Conservation (phyloP, 2,329 filamentous ascomycete species). For the Calonectria crousiana region DNA sequence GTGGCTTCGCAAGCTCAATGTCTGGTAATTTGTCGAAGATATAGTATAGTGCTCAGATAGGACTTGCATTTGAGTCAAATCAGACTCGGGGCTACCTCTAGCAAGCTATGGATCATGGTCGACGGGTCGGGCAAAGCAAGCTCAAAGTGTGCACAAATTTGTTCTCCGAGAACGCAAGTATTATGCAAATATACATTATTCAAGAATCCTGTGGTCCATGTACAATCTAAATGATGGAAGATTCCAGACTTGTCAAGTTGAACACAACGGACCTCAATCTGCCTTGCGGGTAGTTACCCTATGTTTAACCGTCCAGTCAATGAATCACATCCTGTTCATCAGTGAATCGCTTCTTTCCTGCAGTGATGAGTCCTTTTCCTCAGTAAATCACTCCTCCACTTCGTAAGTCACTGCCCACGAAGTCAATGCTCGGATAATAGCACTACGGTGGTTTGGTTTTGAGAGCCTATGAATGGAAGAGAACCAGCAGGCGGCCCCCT, state of each 20-base stretch:
- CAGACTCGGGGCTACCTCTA: neutral
- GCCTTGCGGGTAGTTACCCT: neutral
- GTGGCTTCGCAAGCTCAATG: too few species aligned
- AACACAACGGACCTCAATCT: neutral
- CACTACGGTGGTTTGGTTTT: too few species aligned
- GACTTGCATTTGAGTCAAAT: neutral
- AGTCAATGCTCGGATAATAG: too few species aligned
- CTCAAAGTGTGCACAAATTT: neutral
- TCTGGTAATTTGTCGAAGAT: too few species aligned
- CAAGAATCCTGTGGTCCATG: neutral
- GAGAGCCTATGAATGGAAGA: neutral
- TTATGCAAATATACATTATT: neutral
- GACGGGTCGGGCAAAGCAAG: neutral
- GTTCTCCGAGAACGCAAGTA: neutral
- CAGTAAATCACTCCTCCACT: neutral
- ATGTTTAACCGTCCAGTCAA: neutral
- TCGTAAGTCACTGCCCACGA: neutral
- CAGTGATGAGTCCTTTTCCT: neutral
- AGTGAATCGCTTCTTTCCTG: neutral
- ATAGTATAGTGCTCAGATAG: neutral
- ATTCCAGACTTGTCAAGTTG: neutral
- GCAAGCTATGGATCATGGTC: neutral
- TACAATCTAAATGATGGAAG: neutral
- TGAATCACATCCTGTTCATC: neutral
- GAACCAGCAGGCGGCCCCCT: neutral